Base-by-base conservation (phyloP, 805 yeast genomes). In the Metschnikowia anglica region DNA sequence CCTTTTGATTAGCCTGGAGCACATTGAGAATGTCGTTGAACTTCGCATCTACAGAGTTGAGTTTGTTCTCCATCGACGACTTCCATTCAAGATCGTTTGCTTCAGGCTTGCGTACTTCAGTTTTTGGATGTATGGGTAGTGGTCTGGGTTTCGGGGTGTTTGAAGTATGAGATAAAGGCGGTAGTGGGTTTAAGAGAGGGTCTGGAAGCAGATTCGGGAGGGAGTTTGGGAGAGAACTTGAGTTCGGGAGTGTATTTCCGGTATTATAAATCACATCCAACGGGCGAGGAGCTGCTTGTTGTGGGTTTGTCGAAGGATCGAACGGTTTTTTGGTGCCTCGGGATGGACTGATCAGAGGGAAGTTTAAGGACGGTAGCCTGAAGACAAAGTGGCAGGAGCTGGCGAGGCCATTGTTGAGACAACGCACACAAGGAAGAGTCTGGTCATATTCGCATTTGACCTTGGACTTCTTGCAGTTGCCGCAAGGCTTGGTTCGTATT, bases 391-490 rank as follows among this genome's bases (percentile, higher is more conserved):
- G 74, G 53, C 88, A 83, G 34, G 54, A 54, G 13, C 54, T 47
- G 3, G 72, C 74, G 21, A 76, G 66, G 13, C 77, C 77, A 15
- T 66, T 70, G 28, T 72, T 70, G 12, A 66, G 49, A 56, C 89
- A 83, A 43, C 86, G 57, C 47, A 73, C 76, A 57, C 89, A 83
- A 1, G 83, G 81, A 39, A 75, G 61, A 2, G 60, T 50, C 2
- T 64, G 66, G 5, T 65, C 52, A 53, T 79, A 79, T 28, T 71
- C 72, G 52, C 89, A 83, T 58, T 74, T 80, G 20, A 82, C 81
- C 60, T 83, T 83, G 17, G 83, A 70, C 54, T 69, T 69, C 43
- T 85, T 73, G 57, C 89, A 83, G 52, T 72, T 70, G 18, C 77
- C 68, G 58, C 89, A 83, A 3, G 88, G 88, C 54, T 77, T 80